Conservation (phyloP, 306 rosid genomes). For the Prosopis cineraria region DNA sequence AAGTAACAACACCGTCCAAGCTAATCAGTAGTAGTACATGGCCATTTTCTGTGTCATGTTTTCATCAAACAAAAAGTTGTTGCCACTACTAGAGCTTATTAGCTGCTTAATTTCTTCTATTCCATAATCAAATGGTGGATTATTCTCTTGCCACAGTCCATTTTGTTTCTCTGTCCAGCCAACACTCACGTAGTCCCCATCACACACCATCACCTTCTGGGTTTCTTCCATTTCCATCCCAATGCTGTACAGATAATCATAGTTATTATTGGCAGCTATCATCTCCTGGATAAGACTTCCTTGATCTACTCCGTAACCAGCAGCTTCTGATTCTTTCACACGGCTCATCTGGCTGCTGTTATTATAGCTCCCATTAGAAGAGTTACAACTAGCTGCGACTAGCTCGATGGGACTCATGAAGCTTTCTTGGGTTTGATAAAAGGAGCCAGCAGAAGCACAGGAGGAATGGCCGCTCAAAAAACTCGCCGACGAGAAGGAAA, state of each 20-base stretch:
- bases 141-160: conserved; percentile 53
- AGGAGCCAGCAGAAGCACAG: conserved; percentile 26
- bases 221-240: conserved; percentile 47
- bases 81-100: conserved; percentile 48
- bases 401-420: conserved; percentile 36
- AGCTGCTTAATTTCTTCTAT: conserved; percentile 71
- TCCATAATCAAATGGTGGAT: conserved; percentile 57
- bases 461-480: conserved; percentile 43
- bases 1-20: neutral
- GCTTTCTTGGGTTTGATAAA: conserved; percentile 53
- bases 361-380: conserved; percentile 59
- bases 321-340: conserved; percentile 35
- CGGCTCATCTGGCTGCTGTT: conserved; percentile 38
- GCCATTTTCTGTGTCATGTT: conserved; percentile 59
- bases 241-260: conserved; percentile 26
- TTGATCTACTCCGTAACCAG: conserved; percentile 18
- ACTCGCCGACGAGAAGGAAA: conserved; percentile 43
- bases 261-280: conserved; percentile 14
- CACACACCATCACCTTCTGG: conserved; percentile 41
- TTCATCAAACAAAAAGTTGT: conserved; percentile 65
- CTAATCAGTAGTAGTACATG: conserved; percentile 37
- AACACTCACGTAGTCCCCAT: conserved; percentile 19
- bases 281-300: conserved; percentile 33
- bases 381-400: conserved; percentile 58
- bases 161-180: conserved; percentile 37